phyloP scores from a whole-genome alignment of 2,329 filamentous ascomycete species.

The Scytalidium lignicola region DNA sequence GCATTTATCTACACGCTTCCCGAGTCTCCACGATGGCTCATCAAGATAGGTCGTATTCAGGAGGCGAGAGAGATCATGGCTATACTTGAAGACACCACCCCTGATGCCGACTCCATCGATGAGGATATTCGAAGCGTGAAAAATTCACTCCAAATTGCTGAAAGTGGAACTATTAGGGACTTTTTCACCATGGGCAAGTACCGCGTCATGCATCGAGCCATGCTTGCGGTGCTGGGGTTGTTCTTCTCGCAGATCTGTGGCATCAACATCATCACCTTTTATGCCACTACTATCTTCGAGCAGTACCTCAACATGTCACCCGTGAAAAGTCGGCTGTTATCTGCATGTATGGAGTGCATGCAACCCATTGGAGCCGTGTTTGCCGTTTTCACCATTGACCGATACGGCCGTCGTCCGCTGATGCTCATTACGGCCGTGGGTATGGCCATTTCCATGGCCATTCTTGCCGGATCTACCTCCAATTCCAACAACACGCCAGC shows the following conservation, averaged over 20 bases:
- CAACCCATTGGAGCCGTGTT: slow-evolving; percentile 32
- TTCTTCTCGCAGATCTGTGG: slow-evolving; percentile 46
- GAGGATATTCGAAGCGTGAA: slow-evolving; percentile 48
- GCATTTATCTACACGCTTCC: slow-evolving; percentile 46
- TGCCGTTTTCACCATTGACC: slow-evolving; percentile 36
- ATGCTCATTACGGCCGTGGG: slow-evolving; percentile 64
- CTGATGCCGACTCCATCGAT: slow-evolving; percentile 48
- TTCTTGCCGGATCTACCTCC: slow-evolving; percentile 37
- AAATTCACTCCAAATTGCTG: slow-evolving; percentile 60
- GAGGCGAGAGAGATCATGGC: slow-evolving; percentile 40
- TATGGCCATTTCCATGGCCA: slow-evolving; percentile 58
- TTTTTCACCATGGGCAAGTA: slow-evolving; percentile 46
- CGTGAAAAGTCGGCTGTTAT: slow-evolving; percentile 46
- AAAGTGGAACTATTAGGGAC: slow-evolving; percentile 29
- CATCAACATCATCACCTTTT: slow-evolving; percentile 40
- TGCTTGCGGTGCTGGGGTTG: slow-evolving; percentile 44
- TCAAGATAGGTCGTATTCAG: slow-evolving; percentile 37
- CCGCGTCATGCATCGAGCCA: slow-evolving; percentile 48
- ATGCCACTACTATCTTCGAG: slow-evolving; percentile 45
- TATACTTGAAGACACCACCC: slow-evolving; percentile 32
- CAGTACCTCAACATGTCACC: slow-evolving; percentile 40
- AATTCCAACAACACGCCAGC: slow-evolving; percentile 23
- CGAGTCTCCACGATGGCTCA: slow-evolving; percentile 45
- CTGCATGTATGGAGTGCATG: slow-evolving; percentile 45
- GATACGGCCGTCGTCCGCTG: slow-evolving; percentile 60